phyloP scores from a whole-genome alignment of 73 alveolate genomes.

The Effrenium voratum region DNA sequence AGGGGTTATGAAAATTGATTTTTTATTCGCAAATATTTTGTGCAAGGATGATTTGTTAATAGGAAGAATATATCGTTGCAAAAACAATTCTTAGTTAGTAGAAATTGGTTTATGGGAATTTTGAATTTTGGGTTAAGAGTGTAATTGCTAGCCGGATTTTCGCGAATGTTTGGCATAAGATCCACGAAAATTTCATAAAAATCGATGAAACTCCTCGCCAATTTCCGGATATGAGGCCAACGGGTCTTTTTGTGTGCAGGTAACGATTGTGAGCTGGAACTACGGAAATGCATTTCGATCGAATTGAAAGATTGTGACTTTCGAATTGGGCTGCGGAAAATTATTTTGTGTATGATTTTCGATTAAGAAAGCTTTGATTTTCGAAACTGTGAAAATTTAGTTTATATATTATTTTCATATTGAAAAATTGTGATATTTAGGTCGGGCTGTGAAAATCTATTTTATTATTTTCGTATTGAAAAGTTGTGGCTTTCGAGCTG shows the following conservation, averaged over 20 bases:
- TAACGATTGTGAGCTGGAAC: background rate
- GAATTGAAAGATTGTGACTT: background rate
- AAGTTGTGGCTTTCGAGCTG: too few species aligned
- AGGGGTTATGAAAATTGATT: too few species aligned
- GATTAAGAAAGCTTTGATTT: background rate
- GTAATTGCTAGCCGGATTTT: background rate
- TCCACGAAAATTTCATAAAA: too few species aligned
- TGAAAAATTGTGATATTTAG: background rate
- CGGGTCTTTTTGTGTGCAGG: background rate
- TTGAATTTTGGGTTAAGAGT: too few species aligned
- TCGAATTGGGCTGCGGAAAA: background rate
- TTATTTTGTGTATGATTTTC: background rate
- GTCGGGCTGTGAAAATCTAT: background rate
- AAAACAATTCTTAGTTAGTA: background rate
- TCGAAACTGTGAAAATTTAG: background rate
- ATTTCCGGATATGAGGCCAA: too few species aligned
- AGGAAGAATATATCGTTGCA: background rate
- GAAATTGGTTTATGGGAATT: background rate
- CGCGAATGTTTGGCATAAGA: too few species aligned
- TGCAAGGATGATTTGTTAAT: background rate
- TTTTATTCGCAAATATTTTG: background rate
- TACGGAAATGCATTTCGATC: background rate
- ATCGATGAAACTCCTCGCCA: too few species aligned
- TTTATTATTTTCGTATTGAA: background rate
- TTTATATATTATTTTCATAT: too few species aligned